A percentile compares a stretch with the other conserved stretches of the same genome.
Conservation (phyloP, 2,329 filamentous ascomycete species). For the Rhynchosporium secalis region DNA sequence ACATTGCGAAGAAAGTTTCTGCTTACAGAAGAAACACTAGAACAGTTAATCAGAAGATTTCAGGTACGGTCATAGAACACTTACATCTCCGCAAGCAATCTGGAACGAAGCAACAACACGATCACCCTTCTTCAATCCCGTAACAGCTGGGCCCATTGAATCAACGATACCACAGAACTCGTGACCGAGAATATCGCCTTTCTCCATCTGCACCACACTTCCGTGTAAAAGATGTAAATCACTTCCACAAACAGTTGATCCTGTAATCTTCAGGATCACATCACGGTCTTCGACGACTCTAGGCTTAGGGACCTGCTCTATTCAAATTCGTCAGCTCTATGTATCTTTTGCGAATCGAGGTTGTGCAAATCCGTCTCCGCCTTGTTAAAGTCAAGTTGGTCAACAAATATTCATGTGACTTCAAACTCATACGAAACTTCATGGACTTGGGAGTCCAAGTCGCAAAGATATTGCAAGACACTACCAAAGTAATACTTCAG, state of each 20-base stretch:
- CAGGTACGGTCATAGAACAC: slow-evolving; percentile 32
- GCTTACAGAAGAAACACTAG: slow-evolving; percentile 72
- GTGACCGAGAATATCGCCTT: slow-evolving; percentile 55
- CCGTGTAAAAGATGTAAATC: slow-evolving; percentile 43
- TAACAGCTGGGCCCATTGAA: slow-evolving; percentile 50
- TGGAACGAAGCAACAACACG: slow-evolving; percentile 85
- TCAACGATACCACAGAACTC: slow-evolving; percentile 55
- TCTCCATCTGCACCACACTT: slow-evolving; percentile 47
- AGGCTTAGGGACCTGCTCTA: slow-evolving; percentile 67
- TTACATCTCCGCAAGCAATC: slow-evolving; percentile 65
- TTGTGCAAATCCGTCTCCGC: not conserved
- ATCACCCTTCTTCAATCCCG: slow-evolving; percentile 57
- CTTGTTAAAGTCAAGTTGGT: too few species aligned
- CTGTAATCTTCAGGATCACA: slow-evolving; percentile 75
- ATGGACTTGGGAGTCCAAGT: too few species aligned
- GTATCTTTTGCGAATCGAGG: not conserved
- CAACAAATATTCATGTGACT: too few species aligned
- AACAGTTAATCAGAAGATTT: slow-evolving; percentile 20
- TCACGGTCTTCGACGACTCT: slow-evolving; percentile 71
- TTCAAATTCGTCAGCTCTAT: not conserved
- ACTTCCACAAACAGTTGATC: slow-evolving; percentile 41
- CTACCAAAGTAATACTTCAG: too few species aligned
- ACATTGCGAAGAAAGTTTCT: slow-evolving; percentile 78
- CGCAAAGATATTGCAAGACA: too few species aligned
- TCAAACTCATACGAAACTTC: too few species aligned